Conservation (phyloP, 768 basidiomycete genomes). For the Termitomyces sp. region DNA sequence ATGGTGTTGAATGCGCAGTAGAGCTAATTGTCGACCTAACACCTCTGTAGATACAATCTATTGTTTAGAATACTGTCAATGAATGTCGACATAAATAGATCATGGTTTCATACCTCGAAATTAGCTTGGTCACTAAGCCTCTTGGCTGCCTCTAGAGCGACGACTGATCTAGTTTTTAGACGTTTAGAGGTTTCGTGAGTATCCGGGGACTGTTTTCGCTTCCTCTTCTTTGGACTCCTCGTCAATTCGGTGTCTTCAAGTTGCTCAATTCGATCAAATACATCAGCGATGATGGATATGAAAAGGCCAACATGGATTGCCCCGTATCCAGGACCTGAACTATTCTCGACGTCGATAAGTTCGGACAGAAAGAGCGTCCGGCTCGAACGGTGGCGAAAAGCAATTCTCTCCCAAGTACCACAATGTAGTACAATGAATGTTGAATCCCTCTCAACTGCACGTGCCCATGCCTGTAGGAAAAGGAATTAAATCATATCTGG, state of each 20-base stretch:
- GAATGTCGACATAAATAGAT: no score
- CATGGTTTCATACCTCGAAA: no score
- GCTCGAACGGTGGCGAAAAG: not conserved
- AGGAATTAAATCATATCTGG: not conserved
- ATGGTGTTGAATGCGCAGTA: no score
- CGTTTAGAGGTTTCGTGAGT: no score
- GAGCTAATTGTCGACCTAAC: no score
- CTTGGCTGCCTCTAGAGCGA: no score
- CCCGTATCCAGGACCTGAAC: not conserved
- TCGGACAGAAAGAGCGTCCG: not conserved
- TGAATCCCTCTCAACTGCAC: not conserved
- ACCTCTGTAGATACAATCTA: no score
- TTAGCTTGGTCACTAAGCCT: no score
- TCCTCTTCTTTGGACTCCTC: no score
- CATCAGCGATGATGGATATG: not conserved
- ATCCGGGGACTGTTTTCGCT: no score
- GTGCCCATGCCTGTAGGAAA: not conserved
- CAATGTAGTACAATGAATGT: not conserved
- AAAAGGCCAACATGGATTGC: not conserved
- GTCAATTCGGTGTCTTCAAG: not conserved
- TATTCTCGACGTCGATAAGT: not conserved
- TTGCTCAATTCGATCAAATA: not conserved
- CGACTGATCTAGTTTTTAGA: no score
- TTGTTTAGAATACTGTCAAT: no score
- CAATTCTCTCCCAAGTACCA: not conserved